These are phyloP conservation scores for Ocimum tenuiflorum DNA, from an alignment of 257 asterid species.

Conservation along the genomic window DNA sequence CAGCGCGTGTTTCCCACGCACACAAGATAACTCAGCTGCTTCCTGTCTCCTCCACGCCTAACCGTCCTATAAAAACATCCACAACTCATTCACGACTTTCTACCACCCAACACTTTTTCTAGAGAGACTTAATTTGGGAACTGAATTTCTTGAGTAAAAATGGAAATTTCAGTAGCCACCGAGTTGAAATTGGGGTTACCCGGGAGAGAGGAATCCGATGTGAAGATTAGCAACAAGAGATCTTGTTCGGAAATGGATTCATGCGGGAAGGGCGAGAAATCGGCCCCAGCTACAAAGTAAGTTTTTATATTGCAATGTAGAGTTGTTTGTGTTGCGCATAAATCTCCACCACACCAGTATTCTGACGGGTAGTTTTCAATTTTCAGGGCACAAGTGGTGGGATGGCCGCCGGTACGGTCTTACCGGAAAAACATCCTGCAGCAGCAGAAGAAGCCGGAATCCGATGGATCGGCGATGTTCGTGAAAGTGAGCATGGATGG, in stretches of 20 bases:
- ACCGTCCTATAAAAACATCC: constrained; percentile 26
- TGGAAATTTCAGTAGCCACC: constrained; percentile 33
- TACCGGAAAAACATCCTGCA: constrained; percentile 60
- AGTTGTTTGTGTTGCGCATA: not conserved
- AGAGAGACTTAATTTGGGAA: not conserved
- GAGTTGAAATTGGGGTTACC: constrained; percentile 72
- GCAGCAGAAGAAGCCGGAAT: constrained; percentile 36
- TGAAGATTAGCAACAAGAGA: constrained; percentile 47
- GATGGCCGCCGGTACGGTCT: constrained; percentile 96
- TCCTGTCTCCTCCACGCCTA: constrained; percentile 11
- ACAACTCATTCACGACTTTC: constrained; percentile 18
- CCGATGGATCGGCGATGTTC: constrained; percentile 56
- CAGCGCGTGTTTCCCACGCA: too few species aligned
- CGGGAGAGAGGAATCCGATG: constrained; percentile 47
- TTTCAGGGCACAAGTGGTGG: constrained; percentile 58
- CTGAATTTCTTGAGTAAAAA: constrained; percentile 9
- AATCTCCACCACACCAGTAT: too few species aligned
- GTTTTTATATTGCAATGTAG: not conserved
- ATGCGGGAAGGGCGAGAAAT: not conserved
- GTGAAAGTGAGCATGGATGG: constrained; percentile 99
- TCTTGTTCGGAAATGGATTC: constrained; percentile 45
- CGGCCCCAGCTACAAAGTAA: constrained; percentile 57
- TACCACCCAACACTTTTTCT: not conserved
- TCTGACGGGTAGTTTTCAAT: not conserved
- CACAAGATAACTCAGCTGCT: constrained; percentile 20